Evolutionary conservation across 2,329 filamentous ascomycete species (phyloP).

Genomic region (Alternaria gansuensis): DNA sequence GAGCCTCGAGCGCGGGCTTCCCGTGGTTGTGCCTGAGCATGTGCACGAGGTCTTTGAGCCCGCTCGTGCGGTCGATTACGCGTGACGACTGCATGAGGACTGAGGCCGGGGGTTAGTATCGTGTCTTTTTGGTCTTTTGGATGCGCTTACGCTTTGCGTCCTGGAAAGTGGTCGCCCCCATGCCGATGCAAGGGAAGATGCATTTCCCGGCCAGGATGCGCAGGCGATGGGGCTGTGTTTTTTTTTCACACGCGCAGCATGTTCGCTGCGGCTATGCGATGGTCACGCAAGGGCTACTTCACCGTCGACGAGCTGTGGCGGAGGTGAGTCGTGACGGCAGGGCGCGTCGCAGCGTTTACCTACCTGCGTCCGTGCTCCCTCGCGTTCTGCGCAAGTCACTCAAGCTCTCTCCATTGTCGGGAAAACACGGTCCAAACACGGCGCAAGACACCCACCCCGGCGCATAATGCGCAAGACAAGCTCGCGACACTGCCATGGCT

Average conservation of each 20-base stretch:
- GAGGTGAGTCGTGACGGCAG: slow-evolving; percentile 23
- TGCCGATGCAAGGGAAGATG: slow-evolving; percentile 27
- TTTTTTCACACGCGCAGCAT: not conserved
- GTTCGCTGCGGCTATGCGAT: slow-evolving; percentile 12
- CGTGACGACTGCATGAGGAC: slow-evolving; percentile 43
- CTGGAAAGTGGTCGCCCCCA: slow-evolving; percentile 48
- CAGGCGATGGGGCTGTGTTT: not conserved
- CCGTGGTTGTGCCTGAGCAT: slow-evolving; percentile 64
- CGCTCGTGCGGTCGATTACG: slow-evolving; percentile 59
- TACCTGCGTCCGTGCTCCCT: slow-evolving; percentile 35
- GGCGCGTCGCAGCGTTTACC: slow-evolving; percentile 26
- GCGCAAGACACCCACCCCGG: slow-evolving; percentile 27
- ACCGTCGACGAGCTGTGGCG: slow-evolving; percentile 18
- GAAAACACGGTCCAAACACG: slow-evolving; percentile 38
- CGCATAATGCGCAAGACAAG: slow-evolving; percentile 46
- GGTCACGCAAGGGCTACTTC: not conserved
- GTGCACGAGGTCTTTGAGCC: slow-evolving; percentile 64
- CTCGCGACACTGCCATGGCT: slow-evolving; percentile 65
- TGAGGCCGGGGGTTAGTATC: slow-evolving; percentile 27
- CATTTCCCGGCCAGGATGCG: slow-evolving; percentile 9
- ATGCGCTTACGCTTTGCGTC: slow-evolving; percentile 46
- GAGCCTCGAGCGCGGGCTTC: slow-evolving; percentile 52
- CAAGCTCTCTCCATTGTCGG: slow-evolving; percentile 23
- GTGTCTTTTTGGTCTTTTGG: not conserved
- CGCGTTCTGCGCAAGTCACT: slow-evolving; percentile 42